Percentiles rank a stretch among this genome's conserved stretches.
phyloP scores from a whole-genome alignment of 2,329 filamentous ascomycete species.

The Aspergillus hiratsukae region DNA sequence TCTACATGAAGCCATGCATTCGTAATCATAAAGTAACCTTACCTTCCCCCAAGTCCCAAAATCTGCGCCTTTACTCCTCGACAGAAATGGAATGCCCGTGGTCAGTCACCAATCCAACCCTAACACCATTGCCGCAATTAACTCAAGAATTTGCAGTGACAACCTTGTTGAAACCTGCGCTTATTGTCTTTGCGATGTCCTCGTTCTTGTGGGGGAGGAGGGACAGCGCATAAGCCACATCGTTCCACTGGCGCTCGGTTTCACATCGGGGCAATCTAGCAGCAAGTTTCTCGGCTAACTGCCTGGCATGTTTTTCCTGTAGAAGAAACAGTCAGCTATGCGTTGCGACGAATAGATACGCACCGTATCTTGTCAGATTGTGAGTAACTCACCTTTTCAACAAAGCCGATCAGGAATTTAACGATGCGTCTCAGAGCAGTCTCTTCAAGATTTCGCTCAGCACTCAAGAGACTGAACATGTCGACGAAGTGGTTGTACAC shows the following conservation, averaged over 20 bases:
- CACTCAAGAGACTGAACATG: conserved; percentile 91
- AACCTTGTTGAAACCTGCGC: conserved; percentile 55
- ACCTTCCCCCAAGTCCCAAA: not conserved
- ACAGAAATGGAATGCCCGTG: not conserved
- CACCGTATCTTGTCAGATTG: not conserved
- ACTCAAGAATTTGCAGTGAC: conserved; percentile 57
- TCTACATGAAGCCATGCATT: not conserved
- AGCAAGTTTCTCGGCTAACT: conserved; percentile 87
- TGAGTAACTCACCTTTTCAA: conserved; percentile 77
- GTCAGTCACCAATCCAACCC: conserved; percentile 6
- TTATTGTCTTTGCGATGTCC: conserved; percentile 41
- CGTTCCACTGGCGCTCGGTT: conserved; percentile 93
- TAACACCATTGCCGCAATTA: conserved; percentile 8
- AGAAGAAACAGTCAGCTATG: conserved; percentile 2
- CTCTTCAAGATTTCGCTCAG: conserved; percentile 74
- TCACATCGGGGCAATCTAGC: conserved; percentile 81
- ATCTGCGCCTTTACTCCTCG: not conserved
- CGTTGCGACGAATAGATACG: not conserved
- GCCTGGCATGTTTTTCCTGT: conserved; percentile 94
- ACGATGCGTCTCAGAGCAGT: conserved; percentile 82
- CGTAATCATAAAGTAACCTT: not conserved
- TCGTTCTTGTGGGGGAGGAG: conserved; percentile 69
- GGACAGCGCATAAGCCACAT: conserved; percentile 88
- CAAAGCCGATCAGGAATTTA: conserved; percentile 89
- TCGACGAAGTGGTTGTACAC: conserved; percentile 99